phyloP scores from a whole-genome alignment of 225 moss, liverwort and hornwort genomes.

The Physcomitrium patens region DNA sequence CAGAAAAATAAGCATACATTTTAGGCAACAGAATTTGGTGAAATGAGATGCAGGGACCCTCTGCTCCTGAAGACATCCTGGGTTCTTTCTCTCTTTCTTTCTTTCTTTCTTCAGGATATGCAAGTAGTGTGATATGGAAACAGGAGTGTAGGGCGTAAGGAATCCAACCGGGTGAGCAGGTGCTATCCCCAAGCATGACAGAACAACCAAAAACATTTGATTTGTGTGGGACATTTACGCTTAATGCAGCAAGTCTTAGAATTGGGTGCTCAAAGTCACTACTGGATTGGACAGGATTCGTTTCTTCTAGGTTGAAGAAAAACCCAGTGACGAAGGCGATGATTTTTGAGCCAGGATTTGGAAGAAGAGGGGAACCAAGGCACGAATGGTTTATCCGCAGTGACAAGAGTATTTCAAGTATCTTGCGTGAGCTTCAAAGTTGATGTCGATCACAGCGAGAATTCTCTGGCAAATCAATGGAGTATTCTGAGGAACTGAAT shows the following conservation, averaged over 20 bases:
- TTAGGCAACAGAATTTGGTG: constrained; percentile 4
- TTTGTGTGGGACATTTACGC: not conserved
- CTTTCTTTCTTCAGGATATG: no score
- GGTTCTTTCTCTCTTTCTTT: no score
- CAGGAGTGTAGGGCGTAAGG: constrained; percentile 16
- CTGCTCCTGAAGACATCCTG: no score
- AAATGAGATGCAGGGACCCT: not conserved
- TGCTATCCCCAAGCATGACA: constrained; percentile 52
- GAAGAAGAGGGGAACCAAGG: not conserved
- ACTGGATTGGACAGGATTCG: no score
- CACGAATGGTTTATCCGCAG: constrained; percentile 21
- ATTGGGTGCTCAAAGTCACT: no score
- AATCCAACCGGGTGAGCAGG: constrained; percentile 48
- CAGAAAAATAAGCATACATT: constrained; percentile 25
- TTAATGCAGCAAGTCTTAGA: no score
- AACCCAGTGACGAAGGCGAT: constrained; percentile 16
- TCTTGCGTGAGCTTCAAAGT: not conserved
- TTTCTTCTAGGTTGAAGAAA: not conserved
- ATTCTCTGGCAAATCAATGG: not conserved
- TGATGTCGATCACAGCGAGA: not conserved
- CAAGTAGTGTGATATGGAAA: not conserved
- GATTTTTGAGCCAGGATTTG: constrained; percentile 3
- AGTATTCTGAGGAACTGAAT: constrained; percentile 10
- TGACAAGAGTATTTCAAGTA: not conserved
- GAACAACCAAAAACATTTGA: constrained; percentile 30